Conservation (phyloP, 345 rosid genomes). For the Anastatica hierochuntica region DNA sequence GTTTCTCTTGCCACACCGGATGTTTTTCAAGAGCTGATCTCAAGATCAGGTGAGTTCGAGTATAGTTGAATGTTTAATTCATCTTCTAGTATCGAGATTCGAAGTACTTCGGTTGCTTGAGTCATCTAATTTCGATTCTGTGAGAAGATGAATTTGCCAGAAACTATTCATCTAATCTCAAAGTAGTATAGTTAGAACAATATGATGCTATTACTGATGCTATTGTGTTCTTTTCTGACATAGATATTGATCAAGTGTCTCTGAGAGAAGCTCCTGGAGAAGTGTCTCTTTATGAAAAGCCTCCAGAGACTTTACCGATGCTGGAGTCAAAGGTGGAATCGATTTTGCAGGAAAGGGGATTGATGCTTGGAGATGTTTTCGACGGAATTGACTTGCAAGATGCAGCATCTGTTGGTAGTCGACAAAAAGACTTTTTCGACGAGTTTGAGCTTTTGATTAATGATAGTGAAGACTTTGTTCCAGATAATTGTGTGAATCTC, state of each 20-base stretch:
- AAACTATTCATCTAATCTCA: background rate
- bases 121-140: background rate
- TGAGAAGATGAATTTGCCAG: background rate
- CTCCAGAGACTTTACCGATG: background rate
- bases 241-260: conserved; percentile 14
- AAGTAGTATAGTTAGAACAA: background rate
- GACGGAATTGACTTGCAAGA: conserved; percentile 28
- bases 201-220: background rate
- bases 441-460: conserved; percentile 40
- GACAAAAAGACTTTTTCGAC: conserved; percentile 32
- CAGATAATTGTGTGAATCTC: conserved; percentile 19
- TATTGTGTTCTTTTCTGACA: conserved; percentile 7
- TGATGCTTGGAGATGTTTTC: conserved; percentile 8
- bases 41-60: conserved; percentile 7
- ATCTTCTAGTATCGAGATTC: background rate
- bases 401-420: conserved; percentile 14
- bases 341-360: background rate
- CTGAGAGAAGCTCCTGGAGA: conserved; percentile 13
- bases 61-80: background rate
- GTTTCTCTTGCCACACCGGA: conserved; percentile 31
- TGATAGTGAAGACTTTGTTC: conserved; percentile 25
- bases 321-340: conserved; percentile 13
- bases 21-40: conserved; percentile 19
- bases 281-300: conserved; percentile 8
- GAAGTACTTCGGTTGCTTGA: background rate